Conservation (phyloP, 345 rosid species). For the Corchorus capsularis region DNA sequence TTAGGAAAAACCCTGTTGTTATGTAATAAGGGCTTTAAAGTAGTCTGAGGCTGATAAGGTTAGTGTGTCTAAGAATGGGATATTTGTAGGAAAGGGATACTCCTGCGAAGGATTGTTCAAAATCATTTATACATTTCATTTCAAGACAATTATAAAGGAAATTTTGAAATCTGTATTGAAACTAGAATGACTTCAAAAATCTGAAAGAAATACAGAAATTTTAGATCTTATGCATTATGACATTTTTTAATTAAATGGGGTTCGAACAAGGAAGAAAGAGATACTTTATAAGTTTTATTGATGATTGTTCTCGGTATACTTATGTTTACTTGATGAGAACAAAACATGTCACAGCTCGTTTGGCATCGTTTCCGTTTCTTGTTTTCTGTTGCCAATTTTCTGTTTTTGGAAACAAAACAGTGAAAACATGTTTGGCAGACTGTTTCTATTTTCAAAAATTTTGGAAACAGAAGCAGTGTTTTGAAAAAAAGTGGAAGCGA, state of each 20-base stretch:
- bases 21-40: constrained; percentile 13
- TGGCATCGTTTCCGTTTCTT: too few relatives aligned
- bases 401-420: too few relatives aligned
- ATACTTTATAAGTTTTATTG: neutral
- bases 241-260: neutral
- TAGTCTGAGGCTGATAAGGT: constrained; percentile 4
- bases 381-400: too few relatives aligned
- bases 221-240: neutral
- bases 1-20: constrained; percentile 12
- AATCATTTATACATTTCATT: neutral
- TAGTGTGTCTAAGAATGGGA: constrained; percentile 1
- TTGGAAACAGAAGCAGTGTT: too few relatives aligned
- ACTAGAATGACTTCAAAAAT: neutral
- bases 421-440: too few relatives aligned
- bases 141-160: neutral
- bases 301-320: neutral
- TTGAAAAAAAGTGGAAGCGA: too few relatives aligned
- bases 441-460: too few relatives aligned
- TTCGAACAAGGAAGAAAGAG: neutral
- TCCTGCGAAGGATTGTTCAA: constrained; percentile 6
- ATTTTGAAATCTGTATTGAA: neutral
- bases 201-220: neutral
- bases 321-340: too few relatives aligned
- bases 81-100: constrained; percentile 18
- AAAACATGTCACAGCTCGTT: too few relatives aligned